Conservation (phyloP, 345 rosid genomes). For the Lepidium didymum region DNA sequence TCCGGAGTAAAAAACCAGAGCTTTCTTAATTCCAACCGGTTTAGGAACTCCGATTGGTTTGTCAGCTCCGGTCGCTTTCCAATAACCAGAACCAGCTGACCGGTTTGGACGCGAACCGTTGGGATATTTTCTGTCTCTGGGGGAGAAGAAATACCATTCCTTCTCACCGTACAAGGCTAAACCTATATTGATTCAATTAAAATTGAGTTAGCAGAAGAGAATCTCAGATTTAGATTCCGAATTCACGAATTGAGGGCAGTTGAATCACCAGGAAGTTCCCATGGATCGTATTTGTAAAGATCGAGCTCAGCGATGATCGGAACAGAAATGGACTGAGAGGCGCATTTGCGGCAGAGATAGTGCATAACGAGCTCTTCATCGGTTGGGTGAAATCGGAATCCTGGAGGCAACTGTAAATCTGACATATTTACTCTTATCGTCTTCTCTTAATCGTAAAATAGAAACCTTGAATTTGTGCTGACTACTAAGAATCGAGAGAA, state of each 20-base stretch:
- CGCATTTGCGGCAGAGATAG: constrained; percentile 76
- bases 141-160: constrained; percentile 96
- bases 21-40: constrained; percentile 87
- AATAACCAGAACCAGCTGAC: constrained; percentile 84
- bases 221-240: neutral
- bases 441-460: neutral
- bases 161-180: constrained; percentile 81
- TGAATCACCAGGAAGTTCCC: constrained; percentile 84
- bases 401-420: constrained; percentile 68
- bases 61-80: constrained; percentile 99
- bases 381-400: constrained; percentile 92
- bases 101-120: constrained; percentile 94
- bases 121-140: constrained; percentile 83
- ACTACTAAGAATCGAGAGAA: neutral
- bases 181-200: constrained; percentile 28
- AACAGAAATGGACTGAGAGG: constrained; percentile 65
- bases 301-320: constrained; percentile 82
- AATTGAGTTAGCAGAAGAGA: neutral
- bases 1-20: constrained; percentile 85
- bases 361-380: constrained; percentile 94
- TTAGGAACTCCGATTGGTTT: constrained; percentile 86
- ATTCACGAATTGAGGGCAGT: neutral
- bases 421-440: constrained; percentile 7
- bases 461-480: neutral
- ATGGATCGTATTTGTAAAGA: constrained; percentile 81